Conservation (phyloP, 2,329 filamentous ascomycete species). For the Polychaeton citri region DNA sequence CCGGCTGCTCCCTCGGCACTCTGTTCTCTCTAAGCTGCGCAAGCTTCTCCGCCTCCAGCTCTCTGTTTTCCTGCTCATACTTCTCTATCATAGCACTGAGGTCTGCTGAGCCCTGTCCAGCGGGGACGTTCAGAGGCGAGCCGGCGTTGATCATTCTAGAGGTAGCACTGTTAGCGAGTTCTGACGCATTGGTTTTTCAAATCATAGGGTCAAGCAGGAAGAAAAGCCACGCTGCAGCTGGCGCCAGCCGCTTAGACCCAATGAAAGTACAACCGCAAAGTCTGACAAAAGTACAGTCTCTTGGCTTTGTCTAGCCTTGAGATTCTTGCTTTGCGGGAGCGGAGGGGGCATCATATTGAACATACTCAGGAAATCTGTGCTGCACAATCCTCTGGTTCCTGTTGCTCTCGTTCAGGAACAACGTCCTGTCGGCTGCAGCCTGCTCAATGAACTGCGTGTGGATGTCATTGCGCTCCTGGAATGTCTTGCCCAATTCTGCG, state of each 20-base stretch:
- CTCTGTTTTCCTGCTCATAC: conserved; percentile 45
- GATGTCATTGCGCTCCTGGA: conserved; percentile 43
- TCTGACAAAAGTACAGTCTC: no score
- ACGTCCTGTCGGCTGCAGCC: conserved; percentile 47
- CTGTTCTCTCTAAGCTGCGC: conserved; percentile 26
- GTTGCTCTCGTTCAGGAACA: conserved; percentile 40
- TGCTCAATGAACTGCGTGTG: conserved; percentile 49
- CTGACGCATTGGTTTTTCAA: no score
- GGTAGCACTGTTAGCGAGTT: no score
- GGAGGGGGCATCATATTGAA: no score
- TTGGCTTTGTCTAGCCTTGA: no score
- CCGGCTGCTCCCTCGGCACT: conserved; percentile 19
- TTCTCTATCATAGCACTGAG: conserved; percentile 48
- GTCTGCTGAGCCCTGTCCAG: conserved; percentile 44
- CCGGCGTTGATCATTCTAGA: conserved; percentile 48
- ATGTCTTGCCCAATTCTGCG: conserved; percentile 38
- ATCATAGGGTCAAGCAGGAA: no score
- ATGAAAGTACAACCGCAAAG: no score
- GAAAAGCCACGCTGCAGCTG: no score
- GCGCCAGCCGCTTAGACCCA: no score
- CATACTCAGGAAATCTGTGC: conserved; percentile 53
- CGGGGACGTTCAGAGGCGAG: conserved; percentile 50
- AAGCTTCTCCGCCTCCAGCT: conserved; percentile 44
- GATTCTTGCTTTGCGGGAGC: no score
- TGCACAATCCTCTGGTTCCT: conserved; percentile 34